Base-by-base conservation (phyloP, 805 yeast genomes). In the Kazachstania martiniae region DNA sequence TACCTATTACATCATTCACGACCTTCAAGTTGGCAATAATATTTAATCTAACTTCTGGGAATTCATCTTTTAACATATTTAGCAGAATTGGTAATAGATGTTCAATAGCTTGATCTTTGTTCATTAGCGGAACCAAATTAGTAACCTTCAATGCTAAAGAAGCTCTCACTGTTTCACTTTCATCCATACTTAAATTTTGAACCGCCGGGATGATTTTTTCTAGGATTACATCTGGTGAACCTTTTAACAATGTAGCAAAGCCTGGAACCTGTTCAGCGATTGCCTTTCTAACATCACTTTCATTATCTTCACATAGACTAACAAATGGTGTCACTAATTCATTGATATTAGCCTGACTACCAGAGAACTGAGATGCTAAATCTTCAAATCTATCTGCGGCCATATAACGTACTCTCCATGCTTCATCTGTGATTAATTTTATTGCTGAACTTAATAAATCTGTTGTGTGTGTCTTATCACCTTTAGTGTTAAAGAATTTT, bases 391-490 rank as follows among this genome's bases (percentile, higher is more conserved):
- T 71, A 55, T 89, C 96, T n/a, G 96, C 95, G 21, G 94, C 94
- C 77, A 91, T 86, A 61, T 89, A 91, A 51, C 98, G 77, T 36
- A 91, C 97, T 59, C 98, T 77, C 99, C 99, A 91, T 51, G 94
- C 80, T 59, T 83, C 85, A 62, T 91, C 98, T 42, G 68, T 72
- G 37, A 84, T 77, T 43, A 91, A 67, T 42, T 74, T 73, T 42
- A 79, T 67, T 3, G 94, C 69, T 41, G 77, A 71, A 32, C 67
- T 63, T 39, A 81, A 65, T 36, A 81, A 64, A 43, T 77, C 81
- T 29, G 70, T 66, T 44, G 74, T 68, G 54, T 77, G 82, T 13
- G 75, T 59, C 14, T 49, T 55, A 44, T 78, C 84, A 34, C 68
- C 57, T 38, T 70, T 70, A 12, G 62, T 57, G 43, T 74, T 74